A percentile compares a stretch with the other conserved stretches of the same genome.
Conservation (phyloP, 1,284 basidiomycete genomes). For the Tilletia caries region DNA sequence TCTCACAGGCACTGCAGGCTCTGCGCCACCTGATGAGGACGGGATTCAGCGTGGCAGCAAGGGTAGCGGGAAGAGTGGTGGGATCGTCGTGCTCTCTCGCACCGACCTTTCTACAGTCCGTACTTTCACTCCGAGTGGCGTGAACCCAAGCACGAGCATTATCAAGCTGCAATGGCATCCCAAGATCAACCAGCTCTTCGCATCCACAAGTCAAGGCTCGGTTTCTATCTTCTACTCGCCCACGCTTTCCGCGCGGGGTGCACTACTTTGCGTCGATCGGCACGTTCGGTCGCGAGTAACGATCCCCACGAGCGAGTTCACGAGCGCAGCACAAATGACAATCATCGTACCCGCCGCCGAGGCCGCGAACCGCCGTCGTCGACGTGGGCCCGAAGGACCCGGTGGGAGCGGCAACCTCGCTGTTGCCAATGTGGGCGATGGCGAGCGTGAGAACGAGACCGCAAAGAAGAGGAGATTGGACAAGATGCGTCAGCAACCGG, state of each 20-base stretch:
- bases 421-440: constrained; percentile 78
- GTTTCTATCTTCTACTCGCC: constrained; percentile 89
- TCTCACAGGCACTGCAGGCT: constrained; percentile 64
- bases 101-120: constrained; percentile 20
- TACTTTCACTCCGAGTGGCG: constrained; percentile 10
- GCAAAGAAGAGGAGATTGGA: constrained; percentile 78
- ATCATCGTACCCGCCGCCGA: constrained; percentile 31
- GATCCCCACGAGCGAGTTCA: constrained; percentile 3
- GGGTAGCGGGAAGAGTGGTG: constrained; percentile 19
- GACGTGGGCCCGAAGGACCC: constrained; percentile 63
- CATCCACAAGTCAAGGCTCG: constrained; percentile 60
- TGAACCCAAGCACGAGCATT: constrained; percentile 15
- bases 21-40: background rate
- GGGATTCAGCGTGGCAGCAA: background rate
- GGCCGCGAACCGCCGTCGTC: constrained; percentile 2
- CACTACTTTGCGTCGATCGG: constrained; percentile 72
- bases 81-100: constrained; percentile 25
- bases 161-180: constrained; percentile 32
- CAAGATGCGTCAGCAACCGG: constrained; percentile 76
- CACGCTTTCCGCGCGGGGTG: constrained; percentile 78
- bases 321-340: constrained; percentile 19
- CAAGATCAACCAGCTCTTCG: constrained; percentile 45
- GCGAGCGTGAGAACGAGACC: constrained; percentile 30
- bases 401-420: constrained; percentile 69
- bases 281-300: constrained; percentile 38